Percentiles rank a stretch among this genome's conserved stretches.
These are phyloP conservation scores for Pseudogymnoascus sp. DNA, from an alignment of 2,329 filamentous ascomycete species.

Conservation along the genomic window DNA sequence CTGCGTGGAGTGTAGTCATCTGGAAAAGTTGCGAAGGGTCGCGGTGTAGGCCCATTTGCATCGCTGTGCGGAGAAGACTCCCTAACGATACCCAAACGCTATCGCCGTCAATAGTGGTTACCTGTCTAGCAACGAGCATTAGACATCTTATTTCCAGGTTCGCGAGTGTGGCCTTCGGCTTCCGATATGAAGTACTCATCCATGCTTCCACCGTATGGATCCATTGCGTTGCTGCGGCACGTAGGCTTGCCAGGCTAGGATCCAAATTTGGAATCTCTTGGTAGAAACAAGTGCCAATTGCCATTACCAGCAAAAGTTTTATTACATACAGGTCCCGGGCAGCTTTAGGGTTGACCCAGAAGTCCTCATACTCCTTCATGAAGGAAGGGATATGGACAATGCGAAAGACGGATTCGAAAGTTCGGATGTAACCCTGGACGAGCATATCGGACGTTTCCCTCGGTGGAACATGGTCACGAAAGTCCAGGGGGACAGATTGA, in stretches of 20 bases:
- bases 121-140: conserved; percentile 42
- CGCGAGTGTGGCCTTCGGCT: conserved; percentile 40
- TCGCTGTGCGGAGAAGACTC: conserved; percentile 42
- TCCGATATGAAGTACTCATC: conserved; percentile 40
- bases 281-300: conserved; percentile 6
- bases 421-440: conserved; percentile 32
- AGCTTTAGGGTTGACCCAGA: conserved; percentile 29
- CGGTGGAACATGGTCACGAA: background rate
- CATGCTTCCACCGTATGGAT: conserved; percentile 47
- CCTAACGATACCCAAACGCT: conserved; percentile 45
- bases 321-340: background rate
- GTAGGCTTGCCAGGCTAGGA: conserved; percentile 24
- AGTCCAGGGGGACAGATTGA: conserved; percentile 1
- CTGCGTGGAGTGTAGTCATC: conserved; percentile 41
- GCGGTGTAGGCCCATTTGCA: conserved; percentile 51
- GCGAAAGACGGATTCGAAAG: conserved; percentile 35
- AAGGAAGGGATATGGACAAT: conserved; percentile 39
- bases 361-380: conserved; percentile 33
- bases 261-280: conserved; percentile 5
- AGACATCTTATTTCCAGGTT: conserved; percentile 46
- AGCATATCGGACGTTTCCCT: background rate
- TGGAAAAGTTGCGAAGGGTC: conserved; percentile 44
- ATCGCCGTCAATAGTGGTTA: conserved; percentile 41
- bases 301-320: conserved; percentile 10
- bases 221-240: conserved; percentile 41